A percentile compares a stretch with the other conserved stretches of the same genome.
Conservation (phyloP, 2,329 filamentous ascomycete genomes). For the Xylariaceae sp. region DNA sequence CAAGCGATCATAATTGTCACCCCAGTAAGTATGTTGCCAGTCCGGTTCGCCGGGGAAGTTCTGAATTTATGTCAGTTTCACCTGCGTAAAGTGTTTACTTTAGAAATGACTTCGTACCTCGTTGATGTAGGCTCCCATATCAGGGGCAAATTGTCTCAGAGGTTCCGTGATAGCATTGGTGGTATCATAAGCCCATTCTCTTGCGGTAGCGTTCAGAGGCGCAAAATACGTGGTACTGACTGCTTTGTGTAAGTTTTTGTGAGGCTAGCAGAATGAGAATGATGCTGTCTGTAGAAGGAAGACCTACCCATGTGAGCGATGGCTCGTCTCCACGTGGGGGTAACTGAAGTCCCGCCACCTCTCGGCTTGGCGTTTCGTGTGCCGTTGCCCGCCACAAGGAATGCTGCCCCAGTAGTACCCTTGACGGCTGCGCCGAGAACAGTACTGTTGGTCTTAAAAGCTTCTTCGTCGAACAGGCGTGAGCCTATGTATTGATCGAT, state of each 20-base stretch:
- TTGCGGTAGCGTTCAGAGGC: conserved; percentile 33
- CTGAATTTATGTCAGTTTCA: conserved; percentile 21
- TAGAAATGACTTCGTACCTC: conserved; percentile 33
- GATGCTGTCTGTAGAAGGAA: not conserved
- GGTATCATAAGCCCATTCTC: conserved; percentile 23
- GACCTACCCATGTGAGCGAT: conserved; percentile 39
- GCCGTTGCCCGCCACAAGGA: conserved; percentile 42
- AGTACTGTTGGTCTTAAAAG: conserved; percentile 34
- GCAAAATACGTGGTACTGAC: conserved; percentile 20
- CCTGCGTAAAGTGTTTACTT: not conserved
- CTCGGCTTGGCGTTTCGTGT: conserved; percentile 40
- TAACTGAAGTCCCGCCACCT: conserved; percentile 43
- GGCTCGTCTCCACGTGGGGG: conserved; percentile 47
- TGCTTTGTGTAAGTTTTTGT: no score
- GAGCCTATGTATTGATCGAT: conserved; percentile 38
- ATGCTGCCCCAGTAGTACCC: conserved; percentile 32
- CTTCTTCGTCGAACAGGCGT: conserved; percentile 38
- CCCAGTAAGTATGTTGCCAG: conserved; percentile 41
- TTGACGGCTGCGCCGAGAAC: conserved; percentile 36
- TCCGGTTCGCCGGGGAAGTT: conserved; percentile 35
- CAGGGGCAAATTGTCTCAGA: conserved; percentile 37
- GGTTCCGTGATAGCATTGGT: conserved; percentile 32
- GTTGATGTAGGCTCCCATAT: conserved; percentile 42
- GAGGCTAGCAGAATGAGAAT: no score
- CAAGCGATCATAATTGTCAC: conserved; percentile 41